These are phyloP conservation scores for Yamadazyma spencermartinsiae DNA, from an alignment of 1,139 yeast species.

Conservation along the genomic window DNA sequence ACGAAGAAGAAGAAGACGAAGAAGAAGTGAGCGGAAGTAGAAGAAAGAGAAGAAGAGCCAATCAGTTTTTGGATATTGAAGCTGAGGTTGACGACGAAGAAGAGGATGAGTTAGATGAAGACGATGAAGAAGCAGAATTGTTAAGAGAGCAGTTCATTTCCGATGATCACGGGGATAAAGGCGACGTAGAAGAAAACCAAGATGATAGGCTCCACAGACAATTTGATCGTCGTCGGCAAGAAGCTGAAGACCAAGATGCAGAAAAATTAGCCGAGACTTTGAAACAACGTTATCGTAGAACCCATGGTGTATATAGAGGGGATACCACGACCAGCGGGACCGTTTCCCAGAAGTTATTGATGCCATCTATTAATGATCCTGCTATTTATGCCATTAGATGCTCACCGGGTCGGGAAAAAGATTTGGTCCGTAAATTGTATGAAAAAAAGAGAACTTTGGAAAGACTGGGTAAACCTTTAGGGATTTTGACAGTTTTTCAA, in stretches of 20 bases:
- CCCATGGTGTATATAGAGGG: conserved; percentile 83
- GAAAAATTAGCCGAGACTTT: conserved; percentile 91
- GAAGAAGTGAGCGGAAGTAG: conserved; percentile 45
- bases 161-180: conserved; percentile 64
- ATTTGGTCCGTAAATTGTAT: conserved; percentile 77
- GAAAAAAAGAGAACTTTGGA: conserved; percentile 78
- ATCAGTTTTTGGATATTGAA: conserved; percentile 95
- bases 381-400: conserved; percentile 95
- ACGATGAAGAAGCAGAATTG: conserved; percentile 84
- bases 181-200: conserved; percentile 40
- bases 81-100: conserved; percentile 99
- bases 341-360: conserved; percentile 87
- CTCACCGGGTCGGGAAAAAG: conserved; percentile 91
- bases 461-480: conserved; percentile 59
- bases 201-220: conserved; percentile 85
- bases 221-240: conserved; percentile 86
- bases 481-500: conserved; percentile 89
- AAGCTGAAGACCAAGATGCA: conserved; percentile 92
- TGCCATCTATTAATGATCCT: conserved; percentile 97
- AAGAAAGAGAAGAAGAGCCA: conserved; percentile 70
- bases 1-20: conserved; percentile 54
- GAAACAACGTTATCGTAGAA: conserved; percentile 89
- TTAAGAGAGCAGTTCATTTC: conserved; percentile 80
- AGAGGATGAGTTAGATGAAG: conserved; percentile 87
- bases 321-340: conserved; percentile 71